Evolutionary conservation across 108 stramenopile species (phyloP).

Genomic region (Nitzschia sp.): DNA sequence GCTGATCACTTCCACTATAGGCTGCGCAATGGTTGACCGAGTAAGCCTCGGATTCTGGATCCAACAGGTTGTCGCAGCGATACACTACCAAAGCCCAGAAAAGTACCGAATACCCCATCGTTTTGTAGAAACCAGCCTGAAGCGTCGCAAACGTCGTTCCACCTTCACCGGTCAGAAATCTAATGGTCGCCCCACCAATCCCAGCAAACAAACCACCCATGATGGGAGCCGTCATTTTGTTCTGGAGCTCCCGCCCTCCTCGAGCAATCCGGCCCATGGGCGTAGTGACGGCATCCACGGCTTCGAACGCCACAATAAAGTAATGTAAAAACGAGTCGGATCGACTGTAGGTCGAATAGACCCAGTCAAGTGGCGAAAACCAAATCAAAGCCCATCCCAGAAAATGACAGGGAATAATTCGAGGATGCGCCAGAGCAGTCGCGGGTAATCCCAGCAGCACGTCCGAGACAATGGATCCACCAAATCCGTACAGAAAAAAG

Average conservation of each 20-base stretch:
- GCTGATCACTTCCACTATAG: slow-evolving; percentile 25
- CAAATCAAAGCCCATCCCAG: slow-evolving; percentile 37
- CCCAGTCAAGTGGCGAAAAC: slow-evolving; percentile 30
- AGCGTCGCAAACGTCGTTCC: slow-evolving; percentile 4
- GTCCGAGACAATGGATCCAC: slow-evolving; percentile 43
- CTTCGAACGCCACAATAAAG: slow-evolving; percentile 25
- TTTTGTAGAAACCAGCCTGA: slow-evolving; percentile 32
- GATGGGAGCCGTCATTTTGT: slow-evolving; percentile 38
- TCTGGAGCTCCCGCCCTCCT: slow-evolving; percentile 27
- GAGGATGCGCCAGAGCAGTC: slow-evolving; percentile 34
- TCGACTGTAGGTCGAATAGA: slow-evolving; percentile 19
- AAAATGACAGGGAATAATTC: slow-evolving; percentile 31
- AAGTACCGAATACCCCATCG: slow-evolving; percentile 28
- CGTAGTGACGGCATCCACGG: slow-evolving; percentile 35
- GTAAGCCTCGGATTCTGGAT: background rate
- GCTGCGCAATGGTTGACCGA: slow-evolving; percentile 22
- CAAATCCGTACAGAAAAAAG: slow-evolving; percentile 42
- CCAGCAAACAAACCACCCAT: slow-evolving; percentile 36
- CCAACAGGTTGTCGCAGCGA: slow-evolving; percentile 5
- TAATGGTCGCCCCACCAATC: slow-evolving; percentile 28
- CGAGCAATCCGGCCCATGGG: slow-evolving; percentile 38
- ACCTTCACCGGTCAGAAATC: slow-evolving; percentile 17
- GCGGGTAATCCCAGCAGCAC: slow-evolving; percentile 36
- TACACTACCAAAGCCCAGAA: slow-evolving; percentile 31
- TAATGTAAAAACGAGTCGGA: slow-evolving; percentile 22